Evolutionary conservation across 306 rosid species (phyloP).

Genomic region (Castanea crenata): DNA sequence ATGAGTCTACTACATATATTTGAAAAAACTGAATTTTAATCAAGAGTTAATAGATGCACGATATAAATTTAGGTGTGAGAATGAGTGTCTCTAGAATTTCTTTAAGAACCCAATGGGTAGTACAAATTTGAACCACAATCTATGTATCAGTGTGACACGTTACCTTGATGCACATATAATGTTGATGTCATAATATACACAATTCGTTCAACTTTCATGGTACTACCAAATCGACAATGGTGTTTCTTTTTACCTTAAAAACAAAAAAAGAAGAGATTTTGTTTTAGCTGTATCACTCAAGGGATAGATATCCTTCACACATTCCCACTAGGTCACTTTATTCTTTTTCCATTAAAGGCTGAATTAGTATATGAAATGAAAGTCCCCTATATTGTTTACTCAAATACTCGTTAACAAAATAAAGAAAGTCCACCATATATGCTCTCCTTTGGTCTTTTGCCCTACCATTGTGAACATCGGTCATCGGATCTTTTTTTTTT

Average conservation of each 20-base stretch:
- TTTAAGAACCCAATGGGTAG: neutral
- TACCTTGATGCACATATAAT: conserved; percentile 47
- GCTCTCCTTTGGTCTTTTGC: neutral
- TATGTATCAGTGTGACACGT: conserved; percentile 34
- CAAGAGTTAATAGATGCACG: no score
- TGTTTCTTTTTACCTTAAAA: neutral
- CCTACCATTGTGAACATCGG: neutral
- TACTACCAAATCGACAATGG: neutral
- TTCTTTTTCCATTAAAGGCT: neutral
- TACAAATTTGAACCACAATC: conserved; percentile 17
- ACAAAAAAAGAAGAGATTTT: neutral
- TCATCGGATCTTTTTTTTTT: neutral
- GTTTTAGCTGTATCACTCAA: neutral
- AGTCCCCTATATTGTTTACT: neutral
- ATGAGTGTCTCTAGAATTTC: no score
- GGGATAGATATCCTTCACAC: neutral
- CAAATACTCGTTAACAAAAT: no score
- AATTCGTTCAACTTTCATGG: neutral
- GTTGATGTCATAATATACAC: conserved; percentile 36
- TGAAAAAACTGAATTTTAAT: no score
- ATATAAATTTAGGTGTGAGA: no score
- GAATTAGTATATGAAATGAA: neutral
- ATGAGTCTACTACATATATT: no score
- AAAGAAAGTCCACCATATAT: no score
- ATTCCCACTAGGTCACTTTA: neutral